phyloP scores from a whole-genome alignment of 306 rosid species.

The Argentina anserina region DNA sequence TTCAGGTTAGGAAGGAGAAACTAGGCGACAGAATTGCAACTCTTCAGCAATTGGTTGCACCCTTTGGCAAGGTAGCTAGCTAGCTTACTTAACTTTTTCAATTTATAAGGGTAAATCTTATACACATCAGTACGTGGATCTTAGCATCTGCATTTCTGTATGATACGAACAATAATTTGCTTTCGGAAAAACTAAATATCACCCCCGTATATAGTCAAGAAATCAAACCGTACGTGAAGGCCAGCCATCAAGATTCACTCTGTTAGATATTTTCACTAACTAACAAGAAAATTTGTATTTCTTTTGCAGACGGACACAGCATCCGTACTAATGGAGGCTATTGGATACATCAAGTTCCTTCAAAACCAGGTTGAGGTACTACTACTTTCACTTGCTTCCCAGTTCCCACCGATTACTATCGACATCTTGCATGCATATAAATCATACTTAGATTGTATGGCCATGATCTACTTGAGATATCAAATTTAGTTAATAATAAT shows the following conservation, averaged over 20 bases:
- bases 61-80: slow-evolving; percentile 76
- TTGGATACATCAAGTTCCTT: slow-evolving; percentile 52
- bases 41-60: slow-evolving; percentile 91
- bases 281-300: neutral
- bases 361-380: slow-evolving; percentile 89
- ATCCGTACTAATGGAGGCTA: slow-evolving; percentile 49
- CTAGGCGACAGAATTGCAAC: slow-evolving; percentile 87
- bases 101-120: neutral
- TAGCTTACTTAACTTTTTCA: neutral
- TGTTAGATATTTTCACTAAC: neutral
- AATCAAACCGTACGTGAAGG: neutral
- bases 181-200: neutral
- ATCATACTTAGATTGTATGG: too few relatives aligned
- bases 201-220: neutral
- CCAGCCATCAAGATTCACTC: neutral
- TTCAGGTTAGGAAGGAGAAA: slow-evolving; percentile 85
- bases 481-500: neutral
- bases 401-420: neutral
- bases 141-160: neutral
- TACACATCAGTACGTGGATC: neutral
- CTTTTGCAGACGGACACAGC: slow-evolving; percentile 76
- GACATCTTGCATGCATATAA: too few relatives aligned
- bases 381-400: neutral
- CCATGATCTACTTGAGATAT: neutral
- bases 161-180: neutral